Conservation (phyloP, 2,329 filamentous ascomycete genomes). For the Endoconidiophora laricicola region DNA sequence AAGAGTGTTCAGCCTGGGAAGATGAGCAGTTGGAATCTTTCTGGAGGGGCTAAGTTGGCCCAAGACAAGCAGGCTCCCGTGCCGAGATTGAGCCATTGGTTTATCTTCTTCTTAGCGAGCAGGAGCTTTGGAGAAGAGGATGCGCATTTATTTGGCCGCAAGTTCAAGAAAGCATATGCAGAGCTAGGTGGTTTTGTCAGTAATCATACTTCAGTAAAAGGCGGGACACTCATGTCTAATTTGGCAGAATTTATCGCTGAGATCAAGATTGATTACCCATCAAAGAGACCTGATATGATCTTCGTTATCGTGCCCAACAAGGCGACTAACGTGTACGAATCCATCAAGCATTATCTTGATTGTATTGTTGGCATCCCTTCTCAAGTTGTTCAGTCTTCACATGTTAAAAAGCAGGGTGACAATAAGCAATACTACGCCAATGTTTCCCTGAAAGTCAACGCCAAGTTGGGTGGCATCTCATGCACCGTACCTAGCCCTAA, state of each 20-base stretch:
- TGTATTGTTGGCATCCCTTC: slow-evolving; percentile 70
- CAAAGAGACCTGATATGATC: not conserved
- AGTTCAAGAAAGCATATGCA: no score
- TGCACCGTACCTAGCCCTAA: slow-evolving; percentile 25
- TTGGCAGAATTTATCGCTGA: no score
- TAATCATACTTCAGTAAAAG: no score
- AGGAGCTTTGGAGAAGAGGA: no score
- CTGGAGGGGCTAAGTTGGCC: slow-evolving; percentile 25
- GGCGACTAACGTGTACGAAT: slow-evolving; percentile 47
- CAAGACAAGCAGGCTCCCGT: not conserved
- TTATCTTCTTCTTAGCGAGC: no score
- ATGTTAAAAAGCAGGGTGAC: slow-evolving; percentile 42
- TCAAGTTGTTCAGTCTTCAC: slow-evolving; percentile 58
- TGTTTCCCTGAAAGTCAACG: slow-evolving; percentile 91
- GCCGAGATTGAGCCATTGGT: not conserved
- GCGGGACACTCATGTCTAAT: no score
- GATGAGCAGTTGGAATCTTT: slow-evolving; percentile 72
- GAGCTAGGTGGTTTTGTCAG: no score
- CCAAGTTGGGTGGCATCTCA: slow-evolving; percentile 78
- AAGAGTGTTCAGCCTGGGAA: slow-evolving; percentile 43
- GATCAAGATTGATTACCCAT: no score
- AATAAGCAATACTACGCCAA: slow-evolving; percentile 82
- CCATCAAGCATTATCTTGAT: slow-evolving; percentile 79
- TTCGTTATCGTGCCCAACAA: slow-evolving; percentile 27
- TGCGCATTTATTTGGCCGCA: no score